Base-by-base conservation (phyloP, 768 basidiomycete species). In the Mrakia blollopis region DNA sequence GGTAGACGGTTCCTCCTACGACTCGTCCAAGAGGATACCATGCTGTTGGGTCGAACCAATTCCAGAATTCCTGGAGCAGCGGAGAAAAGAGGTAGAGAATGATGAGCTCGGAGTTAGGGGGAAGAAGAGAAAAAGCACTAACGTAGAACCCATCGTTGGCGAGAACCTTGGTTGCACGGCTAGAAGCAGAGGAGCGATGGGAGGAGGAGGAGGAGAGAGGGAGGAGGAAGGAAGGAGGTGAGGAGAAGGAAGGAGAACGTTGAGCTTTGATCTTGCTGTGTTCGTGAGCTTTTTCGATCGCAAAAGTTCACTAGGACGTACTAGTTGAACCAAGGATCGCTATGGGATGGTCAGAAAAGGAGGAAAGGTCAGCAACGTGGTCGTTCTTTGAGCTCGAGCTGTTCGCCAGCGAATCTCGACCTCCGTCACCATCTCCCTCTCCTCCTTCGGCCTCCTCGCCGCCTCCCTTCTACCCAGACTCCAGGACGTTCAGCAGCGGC, bases 311-410 rank as follows among this genome's bases (percentile, higher is more conserved):
- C 47, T 30, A 6, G 37, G 25, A 89, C 93, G 85, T 83, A 97
- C 94, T 92, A 98, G 85, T 99, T 98, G 85, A 99, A 98, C 97
- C 97, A 98, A 79, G 95, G 94, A 82, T 97, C 95, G 82, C 94
- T 96, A 65, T 32, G 52, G 47, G 25, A 30, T 10, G 30, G 37
- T 47, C 0, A 37, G 71, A 61, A 67, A 10, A 5, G 65, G 23
- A 32, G 13, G 18, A 68, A 23, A 37, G 18, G 37, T 70, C 28
- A 54, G 3, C 0, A 25, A 57, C 72, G 32, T 65, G 25, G 67
- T 69, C 0, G 75, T 79, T 79, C 78, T 18, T n/a, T n/a, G 11
- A 28, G 28, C 4, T n/a, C 35, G 65, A 39, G 16, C 35, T 25
- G 35, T 37, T 68, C 65, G 65, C 65, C 65, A 68, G 65, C 65